Conservation (phyloP, 225 moss, liverwort and hornwort genomes). For the Thuidium tamariscinum region DNA sequence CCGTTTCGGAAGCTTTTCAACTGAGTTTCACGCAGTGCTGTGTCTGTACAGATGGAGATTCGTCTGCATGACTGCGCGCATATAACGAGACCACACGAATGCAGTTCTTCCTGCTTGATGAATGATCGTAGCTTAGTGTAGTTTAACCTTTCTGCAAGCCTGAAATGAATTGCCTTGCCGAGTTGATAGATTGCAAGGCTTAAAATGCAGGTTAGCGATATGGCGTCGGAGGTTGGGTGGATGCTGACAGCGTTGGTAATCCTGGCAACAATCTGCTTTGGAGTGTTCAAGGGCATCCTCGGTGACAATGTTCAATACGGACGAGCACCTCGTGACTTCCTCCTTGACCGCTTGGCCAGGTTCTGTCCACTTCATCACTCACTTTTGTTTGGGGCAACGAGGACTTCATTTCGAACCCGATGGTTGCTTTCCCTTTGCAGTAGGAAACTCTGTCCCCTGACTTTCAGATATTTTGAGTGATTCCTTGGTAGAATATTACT, state of each 20-base stretch:
- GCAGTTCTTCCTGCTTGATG: too few relatives aligned
- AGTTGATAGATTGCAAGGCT: background rate
- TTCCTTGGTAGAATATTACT: background rate
- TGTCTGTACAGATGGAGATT: background rate
- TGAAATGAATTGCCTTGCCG: too few relatives aligned
- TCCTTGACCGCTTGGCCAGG: background rate
- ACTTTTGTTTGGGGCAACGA: background rate
- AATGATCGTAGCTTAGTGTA: too few relatives aligned
- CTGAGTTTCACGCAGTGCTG: background rate
- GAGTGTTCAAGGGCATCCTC: background rate
- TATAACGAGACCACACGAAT: too few relatives aligned
- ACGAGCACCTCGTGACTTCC: background rate
- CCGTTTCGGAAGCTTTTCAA: background rate
- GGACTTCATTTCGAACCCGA: background rate
- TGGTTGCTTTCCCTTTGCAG: background rate
- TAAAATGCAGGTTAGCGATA: background rate
- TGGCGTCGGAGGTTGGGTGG: background rate
- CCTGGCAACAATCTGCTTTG: background rate
- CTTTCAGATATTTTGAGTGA: too few relatives aligned
- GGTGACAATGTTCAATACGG: accelerated
- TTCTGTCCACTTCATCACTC: background rate
- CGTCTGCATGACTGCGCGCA: background rate
- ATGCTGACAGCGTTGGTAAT: background rate
- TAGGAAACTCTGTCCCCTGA: background rate
- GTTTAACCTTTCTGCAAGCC: background rate